phyloP scores from a whole-genome alignment of 163 green algal genomes.

The Chlorella variabilis region DNA sequence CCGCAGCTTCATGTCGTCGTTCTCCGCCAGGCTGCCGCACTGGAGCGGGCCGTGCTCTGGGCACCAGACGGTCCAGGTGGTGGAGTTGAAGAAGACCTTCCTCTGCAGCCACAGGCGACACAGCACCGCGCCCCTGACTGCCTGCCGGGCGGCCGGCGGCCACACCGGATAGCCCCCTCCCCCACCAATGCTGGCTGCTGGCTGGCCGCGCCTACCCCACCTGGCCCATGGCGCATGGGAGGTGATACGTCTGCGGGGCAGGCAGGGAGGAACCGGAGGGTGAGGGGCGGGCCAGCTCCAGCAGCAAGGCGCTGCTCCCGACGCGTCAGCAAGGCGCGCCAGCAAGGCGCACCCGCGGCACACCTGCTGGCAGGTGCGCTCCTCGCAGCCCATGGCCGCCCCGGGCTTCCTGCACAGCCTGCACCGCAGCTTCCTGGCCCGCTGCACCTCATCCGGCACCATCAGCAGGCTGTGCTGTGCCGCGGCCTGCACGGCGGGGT shows the following conservation, averaged over 20 bases:
- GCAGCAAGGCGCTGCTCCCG: too few relatives aligned
- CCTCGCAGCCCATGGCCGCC: conserved; percentile 20
- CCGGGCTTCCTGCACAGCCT: background rate
- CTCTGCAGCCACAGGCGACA: background rate
- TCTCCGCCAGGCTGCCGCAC: too few relatives aligned
- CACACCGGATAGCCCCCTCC: too few relatives aligned
- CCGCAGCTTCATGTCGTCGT: background rate
- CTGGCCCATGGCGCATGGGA: conserved; percentile 3
- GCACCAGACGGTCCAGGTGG: background rate
- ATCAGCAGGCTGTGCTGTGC: conserved; percentile 14
- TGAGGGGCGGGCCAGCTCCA: too few relatives aligned
- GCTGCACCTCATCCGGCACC: conserved; percentile 5
- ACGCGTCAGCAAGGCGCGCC: too few relatives aligned
- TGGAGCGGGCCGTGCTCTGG: background rate
- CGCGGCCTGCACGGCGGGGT: background rate
- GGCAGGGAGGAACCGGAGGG: too few relatives aligned
- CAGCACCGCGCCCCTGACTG: too few relatives aligned
- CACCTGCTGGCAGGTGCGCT: background rate
- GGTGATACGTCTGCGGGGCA: background rate
- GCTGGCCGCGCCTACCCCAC: background rate
- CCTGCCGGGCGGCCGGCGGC: too few relatives aligned
- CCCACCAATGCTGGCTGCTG: too few relatives aligned
- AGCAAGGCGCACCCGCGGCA: too few relatives aligned
- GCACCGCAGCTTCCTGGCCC: conserved; percentile 8
- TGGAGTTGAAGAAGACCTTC: background rate